Percentiles rank a stretch among this genome's conserved stretches.
These are phyloP conservation scores for Dunaliella primolecta DNA, from an alignment of 139 green algal genomes.

Conservation along the genomic window DNA sequence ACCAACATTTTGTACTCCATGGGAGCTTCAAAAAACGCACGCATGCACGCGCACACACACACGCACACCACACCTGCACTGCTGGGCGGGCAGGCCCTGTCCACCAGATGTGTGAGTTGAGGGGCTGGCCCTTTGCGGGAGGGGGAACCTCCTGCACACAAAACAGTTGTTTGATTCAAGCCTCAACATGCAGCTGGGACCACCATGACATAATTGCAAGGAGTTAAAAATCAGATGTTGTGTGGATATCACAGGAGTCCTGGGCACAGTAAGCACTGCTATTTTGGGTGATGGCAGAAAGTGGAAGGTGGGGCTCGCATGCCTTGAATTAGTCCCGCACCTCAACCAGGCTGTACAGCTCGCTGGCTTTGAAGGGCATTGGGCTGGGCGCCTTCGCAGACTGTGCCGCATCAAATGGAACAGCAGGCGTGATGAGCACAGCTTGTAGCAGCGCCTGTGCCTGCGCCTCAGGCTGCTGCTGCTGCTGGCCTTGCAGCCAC, in stretches of 20 bases:
- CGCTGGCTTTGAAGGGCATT: neutral
- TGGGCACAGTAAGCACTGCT: too few species aligned
- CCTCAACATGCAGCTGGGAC: too few species aligned
- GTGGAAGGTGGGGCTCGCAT: too few species aligned
- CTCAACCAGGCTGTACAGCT: neutral
- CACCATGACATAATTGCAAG: too few species aligned
- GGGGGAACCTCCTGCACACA: slow-evolving; percentile 18
- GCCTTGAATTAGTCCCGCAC: too few species aligned
- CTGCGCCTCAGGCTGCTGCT: slow-evolving; percentile 2
- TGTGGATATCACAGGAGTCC: too few species aligned
- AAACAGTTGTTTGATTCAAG: too few species aligned
- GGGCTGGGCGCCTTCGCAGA: neutral
- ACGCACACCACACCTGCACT: slow-evolving; percentile 5
- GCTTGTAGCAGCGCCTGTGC: slow-evolving; percentile 30
- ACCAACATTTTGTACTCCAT: too few species aligned
- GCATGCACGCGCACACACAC: too few species aligned
- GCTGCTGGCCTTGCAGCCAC: slow-evolving; percentile 28
- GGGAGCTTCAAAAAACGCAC: too few species aligned
- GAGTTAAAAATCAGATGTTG: too few species aligned
- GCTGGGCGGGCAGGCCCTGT: slow-evolving; percentile 38
- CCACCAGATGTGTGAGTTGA: slow-evolving; percentile 66
- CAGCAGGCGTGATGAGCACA: slow-evolving; percentile 21
- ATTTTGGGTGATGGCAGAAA: too few species aligned
- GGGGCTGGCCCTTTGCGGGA: slow-evolving; percentile 30
- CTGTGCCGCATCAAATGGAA: neutral